phyloP scores from a whole-genome alignment of 2,329 filamentous ascomycete genomes.

The Phyllachora maydis region DNA sequence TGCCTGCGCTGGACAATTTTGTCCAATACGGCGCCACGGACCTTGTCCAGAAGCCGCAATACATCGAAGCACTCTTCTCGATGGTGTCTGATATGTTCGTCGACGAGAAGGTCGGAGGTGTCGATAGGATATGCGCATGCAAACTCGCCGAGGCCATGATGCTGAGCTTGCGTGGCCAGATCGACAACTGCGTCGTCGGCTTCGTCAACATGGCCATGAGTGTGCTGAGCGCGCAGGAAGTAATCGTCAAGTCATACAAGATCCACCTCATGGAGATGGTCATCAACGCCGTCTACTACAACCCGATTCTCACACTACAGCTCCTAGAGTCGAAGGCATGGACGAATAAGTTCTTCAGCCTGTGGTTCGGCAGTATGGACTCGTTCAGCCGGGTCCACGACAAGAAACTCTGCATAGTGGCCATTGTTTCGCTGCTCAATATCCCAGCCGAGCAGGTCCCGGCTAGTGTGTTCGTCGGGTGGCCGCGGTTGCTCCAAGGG shows the following conservation, averaged over 20 bases:
- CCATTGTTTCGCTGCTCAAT: constrained; percentile 70
- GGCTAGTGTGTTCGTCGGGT: constrained; percentile 80
- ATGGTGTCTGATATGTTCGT: constrained; percentile 95
- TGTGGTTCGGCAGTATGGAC: constrained; percentile 95
- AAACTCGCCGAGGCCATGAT: constrained; percentile 95
- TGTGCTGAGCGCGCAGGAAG: constrained; percentile 52
- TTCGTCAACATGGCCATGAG: constrained; percentile 83
- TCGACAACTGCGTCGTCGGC: constrained; percentile 72
- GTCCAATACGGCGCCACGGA: constrained; percentile 76
- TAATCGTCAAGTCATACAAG: constrained; percentile 81
- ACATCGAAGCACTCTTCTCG: constrained; percentile 70
- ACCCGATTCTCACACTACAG: constrained; percentile 64
- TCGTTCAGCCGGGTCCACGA: constrained; percentile 88
- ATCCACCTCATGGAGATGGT: constrained; percentile 98
- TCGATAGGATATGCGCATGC: constrained; percentile 92
- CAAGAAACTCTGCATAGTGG: constrained; percentile 94
- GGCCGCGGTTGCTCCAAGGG: constrained; percentile 76
- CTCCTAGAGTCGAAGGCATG: constrained; percentile 79
- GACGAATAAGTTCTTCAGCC: constrained; percentile 98
- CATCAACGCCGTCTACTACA: constrained; percentile 96
- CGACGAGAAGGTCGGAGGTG: constrained; percentile 78
- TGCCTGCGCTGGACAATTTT: constrained; percentile 93
- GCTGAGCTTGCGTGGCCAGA: constrained; percentile 75
- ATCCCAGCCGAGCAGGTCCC: constrained; percentile 68
- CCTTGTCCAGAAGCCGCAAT: constrained; percentile 64